These are phyloP conservation scores for Microthlaspi erraticum DNA, from an alignment of 345 rosid genomes.

Conservation along the genomic window DNA sequence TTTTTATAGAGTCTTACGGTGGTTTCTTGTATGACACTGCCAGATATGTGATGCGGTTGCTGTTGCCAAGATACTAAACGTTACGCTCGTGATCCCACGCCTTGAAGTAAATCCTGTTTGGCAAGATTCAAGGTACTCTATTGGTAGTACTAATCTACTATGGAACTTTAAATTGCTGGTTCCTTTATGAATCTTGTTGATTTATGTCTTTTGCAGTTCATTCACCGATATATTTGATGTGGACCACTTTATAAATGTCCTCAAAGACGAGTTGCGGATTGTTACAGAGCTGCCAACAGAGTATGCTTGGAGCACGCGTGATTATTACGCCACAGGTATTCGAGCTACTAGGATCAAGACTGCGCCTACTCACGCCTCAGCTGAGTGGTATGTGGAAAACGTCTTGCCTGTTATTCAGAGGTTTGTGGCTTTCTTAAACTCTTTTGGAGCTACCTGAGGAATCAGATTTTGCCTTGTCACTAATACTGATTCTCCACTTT, in stretches of 20 bases:
- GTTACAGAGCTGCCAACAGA: slow-evolving; percentile 72
- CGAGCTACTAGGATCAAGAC: slow-evolving; percentile 90
- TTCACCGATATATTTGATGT: slow-evolving; percentile 86
- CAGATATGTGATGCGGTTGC: slow-evolving; percentile 99
- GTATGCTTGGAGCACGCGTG: slow-evolving; percentile 89
- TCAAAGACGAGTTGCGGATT: slow-evolving; percentile 62
- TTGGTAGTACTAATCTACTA: slow-evolving; percentile 21
- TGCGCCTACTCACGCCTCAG: slow-evolving; percentile 88
- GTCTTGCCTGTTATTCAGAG: slow-evolving; percentile 86
- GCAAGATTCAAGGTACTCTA: slow-evolving; percentile 88
- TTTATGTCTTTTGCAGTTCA: slow-evolving; percentile 57
- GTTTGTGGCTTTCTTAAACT: slow-evolving; percentile 49
- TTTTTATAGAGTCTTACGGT: not conserved
- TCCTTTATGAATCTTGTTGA: slow-evolving; percentile 21
- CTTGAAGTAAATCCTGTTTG: slow-evolving; percentile 97
- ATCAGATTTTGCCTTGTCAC: slow-evolving; percentile 8
- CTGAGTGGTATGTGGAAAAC: slow-evolving; percentile 86
- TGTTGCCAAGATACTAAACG: slow-evolving; percentile 87
- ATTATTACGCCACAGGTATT: slow-evolving; percentile 92
- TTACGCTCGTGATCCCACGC: slow-evolving; percentile 87
- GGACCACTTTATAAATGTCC: slow-evolving; percentile 72
- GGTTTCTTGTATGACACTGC: slow-evolving; percentile 13
- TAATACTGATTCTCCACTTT: not conserved
- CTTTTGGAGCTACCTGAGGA: not conserved
- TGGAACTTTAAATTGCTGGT: not conserved